Evolutionary conservation across 352 stramenopile genomes (phyloP), one percentile per base, ranked within the genome.

Genomic region (Globisporangium lucens): DNA sequence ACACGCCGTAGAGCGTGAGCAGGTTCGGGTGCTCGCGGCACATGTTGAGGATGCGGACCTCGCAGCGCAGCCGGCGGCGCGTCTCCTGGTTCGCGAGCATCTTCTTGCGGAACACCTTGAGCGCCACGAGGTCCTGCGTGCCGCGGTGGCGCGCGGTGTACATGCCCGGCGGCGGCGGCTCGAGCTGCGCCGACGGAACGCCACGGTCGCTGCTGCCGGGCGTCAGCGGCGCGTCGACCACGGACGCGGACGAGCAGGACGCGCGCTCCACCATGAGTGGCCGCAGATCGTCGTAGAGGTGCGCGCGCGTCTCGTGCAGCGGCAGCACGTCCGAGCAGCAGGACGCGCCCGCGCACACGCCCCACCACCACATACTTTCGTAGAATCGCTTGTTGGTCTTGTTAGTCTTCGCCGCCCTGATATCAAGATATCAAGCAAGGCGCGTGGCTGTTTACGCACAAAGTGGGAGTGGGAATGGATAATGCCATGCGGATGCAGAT

Each of bases 41-140:
- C 33, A 79, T 65, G 43, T 74, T 66, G 38, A 95, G 73, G 51
- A 93, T 70, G 56, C 70, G 70, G 24, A 93, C 72, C 75, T 95
- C 87, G 13, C 86, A 77, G n/a, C 85, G 83, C 22, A 95, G 75
- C n/a, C 86, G 76, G 2, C 81, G 76, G 8, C 85, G 76, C 52
- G 74, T 82, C 2, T 64, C 66, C 33, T 72, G 67, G 41, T 82
- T 70, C 46, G 68, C 67, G 33, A 94, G 74, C 41, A 90, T 52
- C 9, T 70, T 61, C 56, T 83, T 83, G 67, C 78, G 73, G 56
- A 90, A 82, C 35, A 94, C 82, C 74, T 91, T 90, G 59, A 94
- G 74, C 12, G 76, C 80, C 56, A 91, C 82, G n/a, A 83, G 68
- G 63, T 94, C 83, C 58, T 91, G 80, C 47, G 80, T 91, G 36